phyloP scores from a whole-genome alignment of 2,329 filamentous ascomycete species.

The Aspergillus luchuensis region DNA sequence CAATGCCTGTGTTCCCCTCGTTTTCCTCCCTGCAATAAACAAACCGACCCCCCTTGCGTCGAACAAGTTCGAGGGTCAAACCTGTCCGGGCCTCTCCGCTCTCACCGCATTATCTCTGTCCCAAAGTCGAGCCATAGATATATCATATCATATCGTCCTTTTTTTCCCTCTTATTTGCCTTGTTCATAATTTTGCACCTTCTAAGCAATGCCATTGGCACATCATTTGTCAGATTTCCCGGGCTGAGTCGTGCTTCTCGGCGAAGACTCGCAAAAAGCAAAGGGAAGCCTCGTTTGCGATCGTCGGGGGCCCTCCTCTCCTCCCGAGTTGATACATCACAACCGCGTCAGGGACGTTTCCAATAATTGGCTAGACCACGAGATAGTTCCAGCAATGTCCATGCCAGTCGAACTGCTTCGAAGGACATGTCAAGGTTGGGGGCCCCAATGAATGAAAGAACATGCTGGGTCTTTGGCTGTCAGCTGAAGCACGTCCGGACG shows the following conservation, averaged over 20 bases:
- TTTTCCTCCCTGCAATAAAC: conserved; percentile 20
- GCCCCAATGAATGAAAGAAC: not conserved
- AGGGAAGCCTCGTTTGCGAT: conserved; percentile 9
- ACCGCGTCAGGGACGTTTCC: conserved; percentile 1
- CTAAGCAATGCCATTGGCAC: conserved; percentile 11
- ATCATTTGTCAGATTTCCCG: conserved; percentile 19
- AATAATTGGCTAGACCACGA: conserved; percentile 1
- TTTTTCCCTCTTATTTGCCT: not conserved
- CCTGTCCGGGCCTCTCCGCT: not conserved
- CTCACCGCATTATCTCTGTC: conserved; percentile 12
- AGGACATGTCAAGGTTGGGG: not conserved
- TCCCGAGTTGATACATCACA: conserved; percentile 13
- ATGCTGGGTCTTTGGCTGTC: not conserved
- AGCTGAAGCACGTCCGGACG: not conserved
- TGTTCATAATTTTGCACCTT: not conserved
- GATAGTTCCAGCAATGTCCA: conserved; percentile 4
- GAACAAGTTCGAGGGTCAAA: not conserved
- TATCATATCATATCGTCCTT: not conserved
- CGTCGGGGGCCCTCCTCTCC: conserved; percentile 7
- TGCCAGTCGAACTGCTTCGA: not conserved
- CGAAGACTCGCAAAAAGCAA: conserved; percentile 5
- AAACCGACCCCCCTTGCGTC: conserved; percentile 19
- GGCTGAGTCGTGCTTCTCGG: not conserved
- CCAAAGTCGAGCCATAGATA: not conserved
- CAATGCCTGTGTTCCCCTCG: conserved; percentile 2